These are phyloP conservation scores for Aspergillus brasiliensis DNA, from an alignment of 2,329 filamentous ascomycete species.

Conservation along the genomic window DNA sequence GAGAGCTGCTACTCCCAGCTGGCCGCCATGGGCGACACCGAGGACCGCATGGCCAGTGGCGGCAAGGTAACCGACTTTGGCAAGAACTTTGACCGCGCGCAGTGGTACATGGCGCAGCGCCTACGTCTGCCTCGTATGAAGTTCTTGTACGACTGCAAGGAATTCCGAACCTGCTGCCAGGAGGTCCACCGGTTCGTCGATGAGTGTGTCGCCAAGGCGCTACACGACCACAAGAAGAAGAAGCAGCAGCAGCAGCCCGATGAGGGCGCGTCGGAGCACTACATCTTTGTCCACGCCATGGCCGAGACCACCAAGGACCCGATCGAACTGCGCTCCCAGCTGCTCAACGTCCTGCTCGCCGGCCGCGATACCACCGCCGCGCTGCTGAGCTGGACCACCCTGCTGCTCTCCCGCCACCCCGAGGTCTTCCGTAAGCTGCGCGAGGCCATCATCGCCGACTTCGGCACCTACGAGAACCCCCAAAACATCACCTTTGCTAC, in stretches of 20 bases:
- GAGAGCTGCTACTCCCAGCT: constrained; percentile 64
- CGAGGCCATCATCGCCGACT: constrained; percentile 16
- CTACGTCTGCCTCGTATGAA: constrained; percentile 18
- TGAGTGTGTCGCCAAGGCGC: constrained; percentile 24
- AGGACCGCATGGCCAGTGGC: constrained; percentile 32
- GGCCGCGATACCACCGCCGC: constrained; percentile 41
- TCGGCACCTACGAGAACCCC: constrained; percentile 20
- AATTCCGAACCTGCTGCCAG: constrained; percentile 13
- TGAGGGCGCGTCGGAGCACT: constrained; percentile 24
- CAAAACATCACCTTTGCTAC: constrained; percentile 42
- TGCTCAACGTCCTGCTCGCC: constrained; percentile 55
- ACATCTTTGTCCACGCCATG: constrained; percentile 55
- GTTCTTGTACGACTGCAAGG: constrained; percentile 23
- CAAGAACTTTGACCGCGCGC: constrained; percentile 36
- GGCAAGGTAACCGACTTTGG: constrained; percentile 28
- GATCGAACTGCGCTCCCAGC: constrained; percentile 50
- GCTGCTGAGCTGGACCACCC: constrained; percentile 42
- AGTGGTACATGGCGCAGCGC: constrained; percentile 32
- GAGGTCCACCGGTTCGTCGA: constrained; percentile 25
- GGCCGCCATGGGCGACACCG: constrained; percentile 29
- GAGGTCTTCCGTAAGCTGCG: constrained; percentile 20
- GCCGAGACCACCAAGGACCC: constrained; percentile 49
- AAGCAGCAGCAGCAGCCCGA: constrained; percentile 14
- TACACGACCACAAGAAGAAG: constrained; percentile 27
- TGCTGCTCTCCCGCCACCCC: constrained; percentile 24